phyloP scores from a whole-genome alignment of 2,329 filamentous ascomycete species.

The Biscogniauxia mediterranea region DNA sequence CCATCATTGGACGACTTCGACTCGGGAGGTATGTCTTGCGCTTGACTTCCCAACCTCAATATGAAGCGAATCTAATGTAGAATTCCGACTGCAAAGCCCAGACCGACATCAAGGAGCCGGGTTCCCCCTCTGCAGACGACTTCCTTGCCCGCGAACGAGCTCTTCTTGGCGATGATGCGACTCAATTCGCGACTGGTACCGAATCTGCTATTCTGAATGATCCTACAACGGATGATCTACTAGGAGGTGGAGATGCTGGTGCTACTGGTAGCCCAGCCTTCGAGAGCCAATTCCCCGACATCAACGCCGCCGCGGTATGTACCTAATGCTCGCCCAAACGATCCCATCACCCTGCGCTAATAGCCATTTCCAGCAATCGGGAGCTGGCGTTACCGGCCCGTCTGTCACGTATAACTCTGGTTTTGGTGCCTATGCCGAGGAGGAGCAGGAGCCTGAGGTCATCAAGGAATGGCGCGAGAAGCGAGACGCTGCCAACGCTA shows the following conservation, averaged over 20 bases:
- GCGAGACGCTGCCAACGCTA: slow-evolving; percentile 77
- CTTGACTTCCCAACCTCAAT: slow-evolving; percentile 19
- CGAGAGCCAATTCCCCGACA: slow-evolving; percentile 86
- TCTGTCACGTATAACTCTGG: slow-evolving; percentile 63
- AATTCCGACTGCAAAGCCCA: slow-evolving; percentile 52
- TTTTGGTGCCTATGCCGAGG: slow-evolving; percentile 52
- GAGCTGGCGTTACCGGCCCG: slow-evolving; percentile 76
- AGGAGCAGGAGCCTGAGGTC: slow-evolving; percentile 85
- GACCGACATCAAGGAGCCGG: slow-evolving; percentile 60
- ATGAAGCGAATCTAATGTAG: slow-evolving; percentile 11
- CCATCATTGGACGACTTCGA: slow-evolving; percentile 79
- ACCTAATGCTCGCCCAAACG: not conserved
- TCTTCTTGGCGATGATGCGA: slow-evolving; percentile 85
- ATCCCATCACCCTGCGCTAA: slow-evolving; percentile 11
- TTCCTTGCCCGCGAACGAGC: slow-evolving; percentile 93
- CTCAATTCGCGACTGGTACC: slow-evolving; percentile 78
- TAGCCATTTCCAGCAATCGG: slow-evolving; percentile 54
- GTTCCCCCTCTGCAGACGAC: slow-evolving; percentile 66
- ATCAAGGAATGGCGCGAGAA: slow-evolving; percentile 91
- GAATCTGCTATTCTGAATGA: slow-evolving; percentile 66
- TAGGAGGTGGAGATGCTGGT: slow-evolving; percentile 56
- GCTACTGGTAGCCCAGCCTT: slow-evolving; percentile 53
- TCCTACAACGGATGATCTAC: slow-evolving; percentile 67
- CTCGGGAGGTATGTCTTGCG: slow-evolving; percentile 51
- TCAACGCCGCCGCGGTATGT: slow-evolving; percentile 62